Conservation (phyloP, 352 stramenopile genomes). For the Globisporangium viniferum region DNA sequence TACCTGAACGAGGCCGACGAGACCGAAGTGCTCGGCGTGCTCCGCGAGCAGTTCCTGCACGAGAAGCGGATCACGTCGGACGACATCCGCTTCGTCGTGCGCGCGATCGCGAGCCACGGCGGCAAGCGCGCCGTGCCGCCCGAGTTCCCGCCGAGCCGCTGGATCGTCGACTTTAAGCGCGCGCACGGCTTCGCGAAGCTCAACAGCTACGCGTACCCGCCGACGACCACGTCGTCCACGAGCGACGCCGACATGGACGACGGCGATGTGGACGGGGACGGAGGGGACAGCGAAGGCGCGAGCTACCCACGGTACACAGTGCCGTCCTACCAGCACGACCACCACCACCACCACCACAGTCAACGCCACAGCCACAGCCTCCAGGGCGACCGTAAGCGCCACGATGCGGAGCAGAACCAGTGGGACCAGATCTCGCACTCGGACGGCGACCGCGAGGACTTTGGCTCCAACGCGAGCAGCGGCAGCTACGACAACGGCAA, state of each 20-base stretch:
- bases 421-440: slow-evolving; percentile 15
- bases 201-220: slow-evolving; percentile 28
- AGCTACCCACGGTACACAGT: slow-evolving; percentile 25
- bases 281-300: slow-evolving; percentile 26
- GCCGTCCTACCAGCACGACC: slow-evolving; percentile 11
- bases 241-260: slow-evolving; percentile 24
- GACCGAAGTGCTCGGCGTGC: slow-evolving; percentile 28
- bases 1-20: slow-evolving; percentile 35
- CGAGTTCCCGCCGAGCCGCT: slow-evolving; percentile 46
- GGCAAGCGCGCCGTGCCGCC: slow-evolving; percentile 28
- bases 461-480: slow-evolving; percentile 15
- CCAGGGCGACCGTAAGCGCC: background rate
- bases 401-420: background rate
- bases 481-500: slow-evolving; percentile 18
- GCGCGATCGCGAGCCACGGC: slow-evolving; percentile 36
- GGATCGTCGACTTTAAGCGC: slow-evolving; percentile 53
- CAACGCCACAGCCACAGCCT: slow-evolving; percentile 7
- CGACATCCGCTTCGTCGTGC: slow-evolving; percentile 44
- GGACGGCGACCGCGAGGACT: slow-evolving; percentile 20
- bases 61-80: slow-evolving; percentile 46
- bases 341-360: slow-evolving; percentile 18
- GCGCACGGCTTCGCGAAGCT: slow-evolving; percentile 36
- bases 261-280: slow-evolving; percentile 21
- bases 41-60: slow-evolving; percentile 40
- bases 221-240: background rate